Evolutionary conservation across 2,329 filamentous ascomycete genomes (phyloP), one percentile per base, ranked within the genome.

Genomic region (Sarocladiaceae sp.): DNA sequence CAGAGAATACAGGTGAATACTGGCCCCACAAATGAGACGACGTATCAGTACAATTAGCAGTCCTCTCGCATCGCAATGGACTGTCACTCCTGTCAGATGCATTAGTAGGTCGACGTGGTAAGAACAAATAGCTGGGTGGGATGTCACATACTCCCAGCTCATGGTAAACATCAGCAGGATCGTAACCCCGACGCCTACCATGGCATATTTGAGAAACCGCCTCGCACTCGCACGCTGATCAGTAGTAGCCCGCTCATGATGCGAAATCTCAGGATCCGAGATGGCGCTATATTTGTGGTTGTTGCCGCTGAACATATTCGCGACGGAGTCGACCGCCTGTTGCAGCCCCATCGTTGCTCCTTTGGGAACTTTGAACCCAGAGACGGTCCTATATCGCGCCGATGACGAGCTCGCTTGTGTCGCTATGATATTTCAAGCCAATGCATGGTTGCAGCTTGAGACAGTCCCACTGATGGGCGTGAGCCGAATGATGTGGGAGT

Each of bases 1-100:
- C 85, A 1, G 85, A 79, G 69, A 88, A 96, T 71, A 84, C 95
- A 2, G 91, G 89, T 17, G 90, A 87, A 67, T 96, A 96, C 66
- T 93, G 90, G 52, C 91, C 92, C 90, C 90, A 96, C 52, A 75
- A 78, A 58, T 83, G 86, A 1, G 83, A 82, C 40, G 86, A 77
- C 28, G 78, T 65, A 3, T 78, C 68, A 46, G 76, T 74, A 67
- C 87, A 91, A 50, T 54, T 61, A 13, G 58, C 66, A 15, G 59
- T 56, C 5, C 50, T 51, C 47, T 67, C 59, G 31, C 63, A 67
- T 17, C 57, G 57, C 35, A 55, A 29, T 15, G 10, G 47, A 15
- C 47, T 37, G 6, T 15, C 44, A 48, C 26, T 48, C 15, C 44
- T 51, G n/a, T n/a, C n/a, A n/a, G n/a, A 33, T 8, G 29, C 29